Evolutionary conservation across 2,329 filamentous ascomycete species (phyloP).

Genomic region (Colletotrichum karsti): DNA sequence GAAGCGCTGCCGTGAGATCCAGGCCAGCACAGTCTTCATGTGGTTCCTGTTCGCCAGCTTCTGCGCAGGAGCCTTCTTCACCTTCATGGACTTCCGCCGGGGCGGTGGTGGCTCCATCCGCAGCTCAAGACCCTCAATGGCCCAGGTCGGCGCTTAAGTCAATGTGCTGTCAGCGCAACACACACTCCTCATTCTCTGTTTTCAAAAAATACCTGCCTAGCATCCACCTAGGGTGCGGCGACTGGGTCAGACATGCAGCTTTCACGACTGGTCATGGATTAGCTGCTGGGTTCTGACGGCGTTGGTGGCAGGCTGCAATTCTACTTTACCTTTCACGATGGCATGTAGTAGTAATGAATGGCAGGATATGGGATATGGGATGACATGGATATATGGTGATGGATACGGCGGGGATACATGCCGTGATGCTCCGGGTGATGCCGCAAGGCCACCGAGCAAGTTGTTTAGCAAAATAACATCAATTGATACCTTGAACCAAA

Average conservation of each 20-base stretch:
- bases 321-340: constrained; percentile 21
- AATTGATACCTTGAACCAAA: constrained; percentile 6
- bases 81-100: constrained; percentile 61
- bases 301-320: constrained; percentile 16
- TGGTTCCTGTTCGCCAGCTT: constrained; percentile 80
- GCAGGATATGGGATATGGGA: constrained; percentile 15
- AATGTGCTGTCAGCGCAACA: not conserved
- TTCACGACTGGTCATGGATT: not conserved
- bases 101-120: constrained; percentile 53
- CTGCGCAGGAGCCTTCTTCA: constrained; percentile 63
- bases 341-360: constrained; percentile 22
- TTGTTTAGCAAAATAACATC: not conserved
- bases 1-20: constrained; percentile 78
- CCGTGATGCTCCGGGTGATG: not conserved
- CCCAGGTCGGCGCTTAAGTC: constrained; percentile 60
- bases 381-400: constrained; percentile 15
- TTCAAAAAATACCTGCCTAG: not conserved
- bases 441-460: not conserved
- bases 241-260: not conserved
- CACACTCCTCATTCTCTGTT: not conserved
- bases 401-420: constrained; percentile 7
- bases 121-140: constrained; percentile 60
- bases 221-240: not conserved
- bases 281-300: not conserved
- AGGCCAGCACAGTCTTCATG: constrained; percentile 78